phyloP scores from a whole-genome alignment of 108 stramenopile species.

The Cyclotella atomus region DNA sequence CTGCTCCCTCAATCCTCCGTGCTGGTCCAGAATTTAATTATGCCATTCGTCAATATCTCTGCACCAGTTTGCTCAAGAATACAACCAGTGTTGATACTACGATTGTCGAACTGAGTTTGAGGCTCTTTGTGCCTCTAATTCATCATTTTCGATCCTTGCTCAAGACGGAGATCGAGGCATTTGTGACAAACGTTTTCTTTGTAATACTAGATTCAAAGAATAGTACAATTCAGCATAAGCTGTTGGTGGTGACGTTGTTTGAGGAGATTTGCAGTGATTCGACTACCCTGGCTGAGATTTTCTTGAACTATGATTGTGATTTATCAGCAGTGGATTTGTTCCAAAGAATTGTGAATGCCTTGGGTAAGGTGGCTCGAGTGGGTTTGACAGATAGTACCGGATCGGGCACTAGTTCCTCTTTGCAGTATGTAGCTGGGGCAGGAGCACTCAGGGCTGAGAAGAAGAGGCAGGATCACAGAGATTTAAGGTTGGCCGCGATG shows the following conservation, averaged over 20 bases:
- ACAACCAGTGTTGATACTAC: conserved; percentile 83
- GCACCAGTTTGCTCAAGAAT: conserved; percentile 94
- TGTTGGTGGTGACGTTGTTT: conserved; percentile 92
- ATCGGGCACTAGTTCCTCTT: conserved; percentile 40
- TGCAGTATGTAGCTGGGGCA: conserved; percentile 53
- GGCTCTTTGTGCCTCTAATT: conserved; percentile 93
- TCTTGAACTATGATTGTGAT: conserved; percentile 99
- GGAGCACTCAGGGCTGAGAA: conserved; percentile 74
- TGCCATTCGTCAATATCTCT: conserved; percentile 93
- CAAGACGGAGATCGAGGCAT: conserved; percentile 95
- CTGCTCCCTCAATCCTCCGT: conserved; percentile 63
- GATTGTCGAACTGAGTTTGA: conserved; percentile 91
- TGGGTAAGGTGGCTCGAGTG: conserved; percentile 88
- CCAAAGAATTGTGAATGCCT: conserved; percentile 91
- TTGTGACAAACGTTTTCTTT: conserved; percentile 98
- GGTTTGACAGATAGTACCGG: conserved; percentile 49
- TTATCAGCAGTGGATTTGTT: conserved; percentile 92
- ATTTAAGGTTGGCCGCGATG: conserved; percentile 82
- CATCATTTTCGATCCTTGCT: conserved; percentile 90
- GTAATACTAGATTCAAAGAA: conserved; percentile 95
- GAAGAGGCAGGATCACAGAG: conserved; percentile 67
- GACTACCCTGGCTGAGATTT: conserved; percentile 91
- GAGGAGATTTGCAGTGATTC: conserved; percentile 90
- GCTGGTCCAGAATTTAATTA: conserved; percentile 86
- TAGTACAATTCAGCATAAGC: conserved; percentile 92